Base-by-base conservation (phyloP, 768 basidiomycete species). In the Kwoniella europaea region DNA sequence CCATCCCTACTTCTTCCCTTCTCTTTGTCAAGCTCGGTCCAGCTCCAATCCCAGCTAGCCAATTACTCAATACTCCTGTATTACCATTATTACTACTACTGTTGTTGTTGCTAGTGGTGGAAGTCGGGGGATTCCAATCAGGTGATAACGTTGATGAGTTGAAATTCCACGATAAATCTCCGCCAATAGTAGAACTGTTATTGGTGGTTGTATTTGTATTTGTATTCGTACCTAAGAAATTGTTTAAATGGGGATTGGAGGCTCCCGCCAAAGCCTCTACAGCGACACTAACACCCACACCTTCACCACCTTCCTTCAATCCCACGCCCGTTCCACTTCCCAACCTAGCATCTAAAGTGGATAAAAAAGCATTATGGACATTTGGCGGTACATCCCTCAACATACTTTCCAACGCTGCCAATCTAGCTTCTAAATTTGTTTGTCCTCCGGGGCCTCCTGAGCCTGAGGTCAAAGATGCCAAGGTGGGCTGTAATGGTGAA, bases 321-420 rank as follows among this genome's bases (percentile, higher is more conserved):
- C 79, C 79, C 4, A 78, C 76, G 16, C 79, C 74, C 0, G 74
- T 77, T 16, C 77, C 79, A 29, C 77, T 79, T 0, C 81, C 78
- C 4, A 83, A 68, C 3, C 78, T 67, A 0, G 82, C 82, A 67
- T 84, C 83, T 24, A 84, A 64, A 7, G 76, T 73, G 20, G 78
- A 81, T 54, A 84, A 76, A 53, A 83, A 79, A 3, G 81, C 82
- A 63, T 83, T 84, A 68, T 84, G 83, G 0, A 84, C 80, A 70
- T 84, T 82, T 0, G 81, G 82, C 13, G 84, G 84, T 1, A 83
- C 83, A 63, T 84, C 82, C 10, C 84, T 65, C 10, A 84, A 69
- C 75, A 84, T 80, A n/a, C 82, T 72, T 71, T 84, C 84, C 16
- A 84, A 71, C 6, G 80, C 81, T 7, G 81, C 81, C 55, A 84